Percentiles rank a stretch among this genome's conserved stretches.
These are phyloP conservation scores for Fusarium brachygibbosum DNA, from an alignment of 2,329 filamentous ascomycete species.

Conservation along the genomic window DNA sequence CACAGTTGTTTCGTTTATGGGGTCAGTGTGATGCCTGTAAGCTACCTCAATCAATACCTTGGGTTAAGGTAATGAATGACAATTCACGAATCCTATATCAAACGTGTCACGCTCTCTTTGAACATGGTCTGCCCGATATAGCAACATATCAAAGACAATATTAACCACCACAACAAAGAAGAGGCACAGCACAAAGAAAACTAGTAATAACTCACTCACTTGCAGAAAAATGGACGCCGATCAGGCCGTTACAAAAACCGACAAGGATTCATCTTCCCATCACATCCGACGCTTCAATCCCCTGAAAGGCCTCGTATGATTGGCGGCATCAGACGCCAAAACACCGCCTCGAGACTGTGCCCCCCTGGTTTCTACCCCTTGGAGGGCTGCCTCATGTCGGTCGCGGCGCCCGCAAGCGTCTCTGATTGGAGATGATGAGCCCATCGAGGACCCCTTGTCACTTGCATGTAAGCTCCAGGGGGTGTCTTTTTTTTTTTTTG, in stretches of 20 bases:
- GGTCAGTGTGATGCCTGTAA: constrained; percentile 11
- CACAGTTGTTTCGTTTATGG: constrained; percentile 37
- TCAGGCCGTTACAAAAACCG: constrained; percentile 45
- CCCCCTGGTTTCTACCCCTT: constrained; percentile 37
- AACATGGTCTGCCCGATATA: constrained; percentile 20
- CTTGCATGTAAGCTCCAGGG: constrained; percentile 33
- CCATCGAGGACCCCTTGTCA: constrained; percentile 32
- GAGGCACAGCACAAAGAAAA: constrained; percentile 31
- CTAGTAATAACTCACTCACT: constrained; percentile 2
- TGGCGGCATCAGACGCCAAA: constrained; percentile 45
- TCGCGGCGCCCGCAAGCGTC: constrained; percentile 44
- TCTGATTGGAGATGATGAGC: constrained; percentile 39
- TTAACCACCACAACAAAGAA: constrained; percentile 16
- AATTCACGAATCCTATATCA: constrained; percentile 27
- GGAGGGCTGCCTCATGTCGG: constrained; percentile 39
- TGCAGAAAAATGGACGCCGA: constrained; percentile 36
- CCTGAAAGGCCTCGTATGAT: constrained; percentile 44
- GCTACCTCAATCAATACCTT: background rate
- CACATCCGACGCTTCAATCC: constrained; percentile 40
- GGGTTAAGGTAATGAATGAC: background rate
- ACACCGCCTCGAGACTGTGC: constrained; percentile 35
- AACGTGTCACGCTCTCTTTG: constrained; percentile 32
- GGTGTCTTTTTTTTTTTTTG: constrained; percentile 16
- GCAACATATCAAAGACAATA: constrained; percentile 4
- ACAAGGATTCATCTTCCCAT: constrained; percentile 41